Evolutionary conservation across 371 early-diverging fungal genomes (phyloP).

Genomic region (Actinomortierella wolfii): DNA sequence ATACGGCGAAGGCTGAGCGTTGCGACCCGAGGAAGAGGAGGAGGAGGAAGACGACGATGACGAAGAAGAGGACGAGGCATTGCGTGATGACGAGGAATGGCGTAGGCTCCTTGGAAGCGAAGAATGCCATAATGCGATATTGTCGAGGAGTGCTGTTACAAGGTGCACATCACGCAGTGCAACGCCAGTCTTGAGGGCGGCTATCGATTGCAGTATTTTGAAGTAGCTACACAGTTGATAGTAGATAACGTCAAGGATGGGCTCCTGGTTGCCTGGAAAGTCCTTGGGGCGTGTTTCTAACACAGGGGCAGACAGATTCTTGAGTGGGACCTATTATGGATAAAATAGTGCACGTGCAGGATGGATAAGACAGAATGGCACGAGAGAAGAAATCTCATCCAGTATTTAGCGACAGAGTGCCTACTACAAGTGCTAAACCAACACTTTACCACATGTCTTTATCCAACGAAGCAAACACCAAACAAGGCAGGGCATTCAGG

Average conservation of each 20-base stretch:
- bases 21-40: neutral
- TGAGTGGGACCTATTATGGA: constrained; percentile 4
- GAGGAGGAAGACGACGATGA: constrained; percentile 11
- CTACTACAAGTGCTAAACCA: too few species aligned
- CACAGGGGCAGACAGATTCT: constrained; percentile 12
- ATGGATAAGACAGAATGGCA: too few species aligned
- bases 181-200: constrained; percentile 19
- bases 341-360: too few species aligned
- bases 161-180: constrained; percentile 19
- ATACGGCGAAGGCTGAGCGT: neutral
- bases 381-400: too few species aligned
- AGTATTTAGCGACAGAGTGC: too few species aligned
- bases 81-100: constrained; percentile 4
- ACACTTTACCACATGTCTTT: too few species aligned
- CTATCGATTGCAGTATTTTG: constrained; percentile 23
- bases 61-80: neutral
- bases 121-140: constrained; percentile 11
- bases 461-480: too few species aligned
- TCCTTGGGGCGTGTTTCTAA: constrained; percentile 21
- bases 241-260: constrained; percentile 2
- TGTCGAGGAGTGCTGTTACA: constrained; percentile 22
- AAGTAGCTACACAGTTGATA: constrained; percentile 20
- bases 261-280: constrained; percentile 3
- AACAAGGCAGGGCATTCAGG: too few species aligned
- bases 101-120: constrained; percentile 17